Base-by-base conservation (phyloP, 345 rosid genomes). In the Populus nigra region DNA sequence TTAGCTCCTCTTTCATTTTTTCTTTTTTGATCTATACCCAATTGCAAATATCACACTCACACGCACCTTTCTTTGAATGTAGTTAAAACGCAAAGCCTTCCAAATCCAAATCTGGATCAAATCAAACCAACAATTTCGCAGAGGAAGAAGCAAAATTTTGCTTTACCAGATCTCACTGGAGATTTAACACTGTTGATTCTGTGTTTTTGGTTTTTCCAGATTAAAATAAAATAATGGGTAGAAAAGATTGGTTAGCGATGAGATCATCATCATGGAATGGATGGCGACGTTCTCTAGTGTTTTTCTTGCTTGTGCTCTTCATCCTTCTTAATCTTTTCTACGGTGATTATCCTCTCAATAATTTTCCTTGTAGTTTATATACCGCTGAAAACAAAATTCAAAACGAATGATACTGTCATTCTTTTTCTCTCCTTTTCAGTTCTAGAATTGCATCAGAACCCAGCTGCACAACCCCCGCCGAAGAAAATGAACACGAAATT, bases 281-380 rank as follows among this genome's bases (percentile, higher is more conserved):
- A 63, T 93, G 98, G 94, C 91, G 91, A 62, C 89, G 89, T 62
- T 77, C 87, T 74, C 85, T 92, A 57, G 69, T 92, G 66, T 79
- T 81, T 9, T 77, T 91, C 22, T 50, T 50, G 72, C 94, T 91
- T 61, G 76, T 95, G 12, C 22, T 92, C 36, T 77, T 95, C 79
- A 68, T 95, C 43, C 83, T 91, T 69, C 86, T 87, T 71, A 91
- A 87, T 83, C 86, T 92, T 59, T 83, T 88, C 27, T 90, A 86
- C 33, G 89, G 96, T 88, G 47, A 69, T 61, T 75, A 29, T 68
- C 23, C 69, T 12, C 36, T 43, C n/a, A 17, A 1, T 17, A 35
- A 72, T 29, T 55, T 49, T 50, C 18, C 31, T 65, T 62, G 29
- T n/a, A 0, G 63, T 74, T 20, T 29, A 8, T 29, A 18, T 55